Conservation (phyloP, 306 rosid genomes). For the Carpinus fangiana region DNA sequence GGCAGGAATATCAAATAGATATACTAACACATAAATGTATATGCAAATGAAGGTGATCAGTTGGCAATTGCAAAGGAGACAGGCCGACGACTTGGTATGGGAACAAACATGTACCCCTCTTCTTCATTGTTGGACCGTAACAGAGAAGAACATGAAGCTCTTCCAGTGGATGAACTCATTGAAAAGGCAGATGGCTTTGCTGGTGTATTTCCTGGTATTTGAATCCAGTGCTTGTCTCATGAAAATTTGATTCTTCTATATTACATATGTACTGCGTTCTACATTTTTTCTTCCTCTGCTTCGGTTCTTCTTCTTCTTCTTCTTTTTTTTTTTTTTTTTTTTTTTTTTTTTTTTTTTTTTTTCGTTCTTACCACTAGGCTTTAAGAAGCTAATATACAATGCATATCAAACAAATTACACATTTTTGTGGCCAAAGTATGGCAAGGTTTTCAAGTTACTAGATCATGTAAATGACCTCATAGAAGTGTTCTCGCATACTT, state of each 20-base stretch:
- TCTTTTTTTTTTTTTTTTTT: not conserved
- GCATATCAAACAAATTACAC: slow-evolving; percentile 2
- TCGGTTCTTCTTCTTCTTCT: too few species aligned
- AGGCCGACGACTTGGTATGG: slow-evolving; percentile 90
- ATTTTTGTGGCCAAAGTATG: slow-evolving; percentile 3
- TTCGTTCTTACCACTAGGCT: not conserved
- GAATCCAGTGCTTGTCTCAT: slow-evolving; percentile 9
- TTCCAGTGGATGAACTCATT: slow-evolving; percentile 77
- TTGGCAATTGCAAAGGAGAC: slow-evolving; percentile 91
- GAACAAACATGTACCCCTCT: slow-evolving; percentile 93
- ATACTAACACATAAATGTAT: slow-evolving; percentile 20
- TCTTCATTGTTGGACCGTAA: slow-evolving; percentile 70
- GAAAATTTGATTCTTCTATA: slow-evolving; percentile 19
- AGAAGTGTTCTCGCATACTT: not conserved
- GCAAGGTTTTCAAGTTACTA: not conserved
- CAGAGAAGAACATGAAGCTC: slow-evolving; percentile 66
- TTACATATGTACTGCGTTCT: slow-evolving; percentile 9
- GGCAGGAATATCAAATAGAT: slow-evolving; percentile 11
- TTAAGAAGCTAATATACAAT: not conserved
- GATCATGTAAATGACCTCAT: not conserved
- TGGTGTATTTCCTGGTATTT: slow-evolving; percentile 82
- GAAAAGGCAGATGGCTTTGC: slow-evolving; percentile 94
- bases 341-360: not conserved
- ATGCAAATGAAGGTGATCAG: slow-evolving; percentile 64
- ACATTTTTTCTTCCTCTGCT: not conserved